A percentile compares a stretch with the other conserved stretches of the same genome.
These are phyloP conservation scores for Spathaspora sp. DNA, from an alignment of 1,139 yeast species.

Conservation along the genomic window DNA sequence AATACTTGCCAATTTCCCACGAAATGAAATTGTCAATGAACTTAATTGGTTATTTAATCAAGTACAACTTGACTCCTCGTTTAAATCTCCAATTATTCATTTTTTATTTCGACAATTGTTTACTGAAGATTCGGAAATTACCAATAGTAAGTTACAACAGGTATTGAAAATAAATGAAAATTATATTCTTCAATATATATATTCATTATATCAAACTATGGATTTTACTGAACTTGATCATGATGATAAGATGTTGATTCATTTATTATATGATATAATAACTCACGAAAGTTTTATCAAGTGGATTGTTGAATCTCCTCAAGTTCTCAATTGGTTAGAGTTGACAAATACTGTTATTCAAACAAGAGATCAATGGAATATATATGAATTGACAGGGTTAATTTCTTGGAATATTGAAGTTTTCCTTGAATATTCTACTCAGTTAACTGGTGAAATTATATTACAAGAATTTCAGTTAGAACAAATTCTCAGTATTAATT, in stretches of 20 bases:
- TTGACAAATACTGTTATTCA: constrained; percentile 32
- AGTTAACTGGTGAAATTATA: constrained; percentile 13
- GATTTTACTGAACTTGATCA: constrained; percentile 10
- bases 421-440: constrained; percentile 27
- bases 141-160: constrained; percentile 11
- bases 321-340: constrained; percentile 12
- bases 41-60: constrained; percentile 8
- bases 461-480: constrained; percentile 12
- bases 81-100: constrained; percentile 11
- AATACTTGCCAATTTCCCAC: constrained; percentile 12
- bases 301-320: constrained; percentile 15
- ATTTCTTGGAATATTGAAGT: constrained; percentile 52
- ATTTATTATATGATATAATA: constrained; percentile 16
- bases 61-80: not conserved
- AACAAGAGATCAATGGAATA: constrained; percentile 53
- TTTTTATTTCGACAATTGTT: constrained; percentile 14
- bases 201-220: constrained; percentile 6
- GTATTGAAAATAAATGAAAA: constrained; percentile 8
- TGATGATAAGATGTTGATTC: constrained; percentile 14
- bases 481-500: constrained; percentile 22
- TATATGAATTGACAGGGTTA: constrained; percentile 48
- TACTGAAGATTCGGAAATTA: constrained; percentile 11
- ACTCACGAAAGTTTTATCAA: constrained; percentile 25
- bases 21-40: constrained; percentile 7
- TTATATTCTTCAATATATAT: constrained; percentile 6